These are phyloP conservation scores for Kuraishia hungarica DNA, from an alignment of 805 yeast species.

Conservation along the genomic window DNA sequence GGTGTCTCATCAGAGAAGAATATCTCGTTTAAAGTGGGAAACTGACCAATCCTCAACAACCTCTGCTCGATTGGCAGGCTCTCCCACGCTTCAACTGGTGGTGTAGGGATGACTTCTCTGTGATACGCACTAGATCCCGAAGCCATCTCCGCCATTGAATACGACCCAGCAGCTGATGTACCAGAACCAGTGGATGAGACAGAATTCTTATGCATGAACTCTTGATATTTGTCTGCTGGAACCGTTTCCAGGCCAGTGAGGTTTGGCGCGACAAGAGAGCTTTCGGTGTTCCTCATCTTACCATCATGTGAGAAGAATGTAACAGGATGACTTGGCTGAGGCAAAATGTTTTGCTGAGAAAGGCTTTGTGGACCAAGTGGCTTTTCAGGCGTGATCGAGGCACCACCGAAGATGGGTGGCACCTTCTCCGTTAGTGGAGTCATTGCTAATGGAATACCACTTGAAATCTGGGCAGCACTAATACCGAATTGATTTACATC, in stretches of 20 bases:
- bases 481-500: slow-evolving; percentile 61
- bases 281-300: not conserved
- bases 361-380: not conserved
- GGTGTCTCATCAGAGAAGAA: slow-evolving; percentile 1
- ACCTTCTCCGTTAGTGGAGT: slow-evolving; percentile 67
- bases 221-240: not conserved
- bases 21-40: not conserved
- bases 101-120: not conserved
- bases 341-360: not conserved
- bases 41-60: not conserved
- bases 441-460: slow-evolving; percentile 54
- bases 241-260: not conserved
- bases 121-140: not conserved
- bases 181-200: not conserved
- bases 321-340: not conserved
- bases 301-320: not conserved
- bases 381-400: not conserved
- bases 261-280: not conserved
- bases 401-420: not conserved
- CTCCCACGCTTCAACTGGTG: not conserved
- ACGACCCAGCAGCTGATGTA: not conserved
- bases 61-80: not conserved
- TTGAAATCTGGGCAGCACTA: slow-evolving; percentile 38
- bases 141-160: not conserved
- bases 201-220: not conserved